Evolutionary conservation across 208 protist species (phyloP), one percentile per base, ranked within the genome.

Genomic region (Acanthamoeba pearcei): DNA sequence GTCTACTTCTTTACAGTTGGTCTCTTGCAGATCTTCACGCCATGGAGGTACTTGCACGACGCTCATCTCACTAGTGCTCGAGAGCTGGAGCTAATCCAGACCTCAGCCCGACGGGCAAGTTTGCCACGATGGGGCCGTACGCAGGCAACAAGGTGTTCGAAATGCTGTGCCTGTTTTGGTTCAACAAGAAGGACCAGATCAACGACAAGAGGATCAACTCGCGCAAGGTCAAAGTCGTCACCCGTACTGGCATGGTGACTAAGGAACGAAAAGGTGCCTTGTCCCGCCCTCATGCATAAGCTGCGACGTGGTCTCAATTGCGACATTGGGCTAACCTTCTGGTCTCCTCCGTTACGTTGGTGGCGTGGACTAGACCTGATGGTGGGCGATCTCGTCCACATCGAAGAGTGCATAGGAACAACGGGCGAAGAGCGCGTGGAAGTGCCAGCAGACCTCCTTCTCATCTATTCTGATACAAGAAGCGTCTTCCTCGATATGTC

Each of bases 1-100:
- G 91, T 94, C 70, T 94, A 94, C 91, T 94, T 94, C 91, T 94
- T 94, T 53, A 94, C 91, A 17, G 91, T 94, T 51, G 91, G 91
- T 19, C 51, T 94, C 9, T 70, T 94, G n/a, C 91, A 94, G 55
- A 94, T 94, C 24, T 94, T 94, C 27, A 94, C 91, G 4, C 91
- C 91, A 29, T 94, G 91, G 91, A 94, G 88, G 88, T 93, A 93
- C 55, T 22, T 66, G 0, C 22, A 6, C 70, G 13, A n/a, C 29
- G 38, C 22, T 13, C 35, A 46, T 13, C 38, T 80, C 17, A 46
- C 17, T 6, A 10, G 4, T 80, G 19, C 2, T 24, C 4, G 24
- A 24, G 5, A 24, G 27, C 38, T 46, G 0, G 5, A 24, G 27
- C 38, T 46, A 5, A 46, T 83, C 32, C 29, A 72, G 55, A 15